Evolutionary conservation across 108 stramenopile species (phyloP).

Genomic region (Conticribra guillardii): DNA sequence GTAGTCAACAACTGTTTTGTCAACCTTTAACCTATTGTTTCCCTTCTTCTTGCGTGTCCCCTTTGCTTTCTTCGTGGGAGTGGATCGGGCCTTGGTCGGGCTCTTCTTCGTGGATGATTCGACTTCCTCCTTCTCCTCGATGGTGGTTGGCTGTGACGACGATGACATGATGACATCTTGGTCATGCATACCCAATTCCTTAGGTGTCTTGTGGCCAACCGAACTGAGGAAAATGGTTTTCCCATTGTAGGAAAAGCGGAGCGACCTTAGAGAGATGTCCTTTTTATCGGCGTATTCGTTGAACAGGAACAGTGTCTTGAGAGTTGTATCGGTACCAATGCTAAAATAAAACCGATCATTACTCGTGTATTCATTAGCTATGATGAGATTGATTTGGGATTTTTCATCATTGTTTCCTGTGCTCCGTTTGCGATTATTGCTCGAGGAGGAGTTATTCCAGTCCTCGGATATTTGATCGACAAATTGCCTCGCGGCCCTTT

Average conservation of each 20-base stretch:
- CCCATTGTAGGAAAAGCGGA: slow-evolving; percentile 1
- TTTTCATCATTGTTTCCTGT: background rate
- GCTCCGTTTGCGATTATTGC: background rate
- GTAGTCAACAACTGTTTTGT: slow-evolving; percentile 1
- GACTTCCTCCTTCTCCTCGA: too few species aligned
- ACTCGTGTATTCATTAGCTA: background rate
- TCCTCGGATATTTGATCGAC: background rate
- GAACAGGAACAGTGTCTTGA: slow-evolving; percentile 11
- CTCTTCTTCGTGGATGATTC: too few species aligned
- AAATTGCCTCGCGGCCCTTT: background rate
- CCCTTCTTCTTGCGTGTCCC: background rate
- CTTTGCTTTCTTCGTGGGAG: background rate
- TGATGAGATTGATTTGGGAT: background rate
- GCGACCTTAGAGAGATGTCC: background rate
- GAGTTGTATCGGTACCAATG: background rate
- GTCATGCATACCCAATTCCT: slow-evolving; percentile 8
- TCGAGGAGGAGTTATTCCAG: slow-evolving; percentile 3
- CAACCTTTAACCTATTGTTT: background rate
- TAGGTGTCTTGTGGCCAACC: background rate
- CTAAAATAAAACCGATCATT: background rate
- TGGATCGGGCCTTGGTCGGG: background rate
- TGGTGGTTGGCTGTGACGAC: too few species aligned
- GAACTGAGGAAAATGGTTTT: slow-evolving; percentile 10
- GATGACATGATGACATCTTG: background rate
- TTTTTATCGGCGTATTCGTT: slow-evolving; percentile 17